These are phyloP conservation scores for Pyrus communis DNA, from an alignment of 306 rosid genomes.

Conservation along the genomic window DNA sequence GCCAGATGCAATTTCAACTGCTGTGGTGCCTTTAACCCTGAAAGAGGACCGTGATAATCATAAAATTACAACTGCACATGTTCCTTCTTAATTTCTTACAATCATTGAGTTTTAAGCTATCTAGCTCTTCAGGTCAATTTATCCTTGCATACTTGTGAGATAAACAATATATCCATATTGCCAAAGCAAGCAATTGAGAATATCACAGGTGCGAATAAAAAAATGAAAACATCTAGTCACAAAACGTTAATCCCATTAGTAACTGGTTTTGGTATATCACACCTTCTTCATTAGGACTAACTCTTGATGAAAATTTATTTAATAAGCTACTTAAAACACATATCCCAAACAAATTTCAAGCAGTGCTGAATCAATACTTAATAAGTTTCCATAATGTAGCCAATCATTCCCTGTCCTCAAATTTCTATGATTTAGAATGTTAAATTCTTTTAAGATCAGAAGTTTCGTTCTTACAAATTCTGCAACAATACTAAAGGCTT, in stretches of 20 bases:
- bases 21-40: conserved; percentile 81
- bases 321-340: background rate
- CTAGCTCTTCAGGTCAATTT: background rate
- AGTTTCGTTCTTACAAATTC: background rate
- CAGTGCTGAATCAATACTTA: background rate
- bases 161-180: background rate
- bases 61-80: background rate
- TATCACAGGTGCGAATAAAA: background rate
- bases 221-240: background rate
- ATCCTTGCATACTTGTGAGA: background rate
- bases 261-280: background rate
- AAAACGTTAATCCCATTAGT: background rate
- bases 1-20: conserved; percentile 80
- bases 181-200: background rate
- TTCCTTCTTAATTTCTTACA: background rate
- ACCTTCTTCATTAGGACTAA: background rate
- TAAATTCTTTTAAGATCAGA: background rate
- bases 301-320: background rate
- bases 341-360: background rate
- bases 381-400: background rate
- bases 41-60: background rate
- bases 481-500: background rate
- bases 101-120: background rate
- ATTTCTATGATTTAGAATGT: background rate
- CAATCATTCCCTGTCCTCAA: background rate